Evolutionary conservation across 225 moss, liverwort and hornwort genomes (phyloP).

Genomic region (Straminergon stramineum): DNA sequence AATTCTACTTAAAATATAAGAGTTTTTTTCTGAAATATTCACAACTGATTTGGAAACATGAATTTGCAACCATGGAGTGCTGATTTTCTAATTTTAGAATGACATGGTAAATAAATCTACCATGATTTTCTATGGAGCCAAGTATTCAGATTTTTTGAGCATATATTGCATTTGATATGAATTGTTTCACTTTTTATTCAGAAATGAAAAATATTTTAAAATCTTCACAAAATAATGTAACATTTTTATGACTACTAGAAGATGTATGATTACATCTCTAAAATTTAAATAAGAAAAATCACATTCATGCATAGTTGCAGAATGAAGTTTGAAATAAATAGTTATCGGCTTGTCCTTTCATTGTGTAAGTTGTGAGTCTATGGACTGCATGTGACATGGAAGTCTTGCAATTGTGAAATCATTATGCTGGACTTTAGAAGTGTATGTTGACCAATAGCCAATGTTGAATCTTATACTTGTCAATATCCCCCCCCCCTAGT

Average conservation of each 20-base stretch:
- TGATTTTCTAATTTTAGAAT: neutral
- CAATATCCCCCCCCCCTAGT: too few species aligned
- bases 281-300: neutral
- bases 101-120: neutral
- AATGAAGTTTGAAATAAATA: neutral
- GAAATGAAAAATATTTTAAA: neutral
- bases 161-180: neutral
- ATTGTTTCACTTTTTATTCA: neutral
- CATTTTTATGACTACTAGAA: neutral
- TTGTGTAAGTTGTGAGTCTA: neutral
- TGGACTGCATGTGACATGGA: neutral
- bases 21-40: neutral
- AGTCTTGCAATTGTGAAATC: neutral
- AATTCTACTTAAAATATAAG: neutral
- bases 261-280: fast-evolving
- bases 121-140: neutral
- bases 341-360: neutral
- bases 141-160: neutral
- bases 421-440: fast-evolving
- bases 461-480: too few species aligned
- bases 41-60: neutral
- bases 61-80: neutral
- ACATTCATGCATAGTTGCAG: neutral
- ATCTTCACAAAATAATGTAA: neutral
- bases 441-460: neutral